phyloP scores from a whole-genome alignment of 2,329 filamentous ascomycete genomes.

The Pseudopyricularia cyperi region DNA sequence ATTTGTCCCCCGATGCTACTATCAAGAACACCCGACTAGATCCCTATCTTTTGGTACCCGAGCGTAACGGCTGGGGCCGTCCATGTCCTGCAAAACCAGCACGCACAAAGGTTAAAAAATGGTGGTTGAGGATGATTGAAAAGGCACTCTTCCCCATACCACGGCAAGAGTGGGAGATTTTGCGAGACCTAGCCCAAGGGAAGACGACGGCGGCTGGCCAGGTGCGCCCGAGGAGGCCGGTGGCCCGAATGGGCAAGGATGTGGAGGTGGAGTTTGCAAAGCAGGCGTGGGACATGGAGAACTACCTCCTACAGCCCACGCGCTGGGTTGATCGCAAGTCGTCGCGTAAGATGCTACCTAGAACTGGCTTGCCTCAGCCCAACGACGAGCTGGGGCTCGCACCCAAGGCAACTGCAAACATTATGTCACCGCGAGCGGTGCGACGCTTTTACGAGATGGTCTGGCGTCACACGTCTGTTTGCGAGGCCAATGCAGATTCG shows the following conservation, averaged over 20 bases:
- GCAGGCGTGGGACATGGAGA: conserved; percentile 2
- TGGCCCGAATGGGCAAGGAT: conserved; percentile 10
- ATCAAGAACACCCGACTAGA: conserved; percentile 13
- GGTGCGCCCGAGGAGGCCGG: conserved; percentile 21
- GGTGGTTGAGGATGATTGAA: conserved; percentile 31
- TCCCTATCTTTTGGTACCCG: conserved; percentile 23
- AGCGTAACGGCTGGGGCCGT: conserved; percentile 35
- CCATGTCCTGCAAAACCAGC: conserved; percentile 23
- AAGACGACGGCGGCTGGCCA: conserved; percentile 22
- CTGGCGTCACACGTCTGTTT: neutral
- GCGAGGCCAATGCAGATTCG: neutral
- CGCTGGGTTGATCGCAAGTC: conserved; percentile 3
- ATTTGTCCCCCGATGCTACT: neutral
- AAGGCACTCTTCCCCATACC: conserved; percentile 42
- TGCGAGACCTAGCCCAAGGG: conserved; percentile 33
- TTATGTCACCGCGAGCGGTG: neutral
- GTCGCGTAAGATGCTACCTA: neutral
- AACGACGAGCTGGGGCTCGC: conserved; percentile 1
- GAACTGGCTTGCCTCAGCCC: neutral
- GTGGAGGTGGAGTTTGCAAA: neutral
- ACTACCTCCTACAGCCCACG: conserved; percentile 1
- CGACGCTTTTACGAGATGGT: neutral
- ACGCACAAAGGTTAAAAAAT: conserved; percentile 28
- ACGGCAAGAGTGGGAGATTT: conserved; percentile 38
- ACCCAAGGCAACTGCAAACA: neutral